A percentile compares a stretch with the other conserved stretches of the same genome.
These are phyloP conservation scores for Triadica sebifera DNA, from an alignment of 345 rosid genomes.

Conservation along the genomic window DNA sequence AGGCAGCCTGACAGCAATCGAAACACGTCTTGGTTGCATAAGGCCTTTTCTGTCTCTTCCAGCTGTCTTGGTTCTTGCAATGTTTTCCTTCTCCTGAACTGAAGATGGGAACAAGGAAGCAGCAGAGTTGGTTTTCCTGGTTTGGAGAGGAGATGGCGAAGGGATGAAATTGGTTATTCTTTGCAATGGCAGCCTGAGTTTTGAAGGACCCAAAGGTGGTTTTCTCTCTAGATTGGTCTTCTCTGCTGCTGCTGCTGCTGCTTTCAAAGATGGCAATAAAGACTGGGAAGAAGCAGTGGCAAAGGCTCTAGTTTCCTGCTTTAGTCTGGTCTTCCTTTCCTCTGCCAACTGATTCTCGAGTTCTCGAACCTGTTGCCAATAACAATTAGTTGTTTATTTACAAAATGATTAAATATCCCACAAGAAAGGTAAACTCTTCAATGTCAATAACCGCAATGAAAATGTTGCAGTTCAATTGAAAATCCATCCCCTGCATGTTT, in stretches of 20 bases:
- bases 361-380: slow-evolving; percentile 60
- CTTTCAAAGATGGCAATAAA: slow-evolving; percentile 35
- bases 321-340: slow-evolving; percentile 85
- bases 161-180: slow-evolving; percentile 74
- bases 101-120: slow-evolving; percentile 27
- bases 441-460: no score
- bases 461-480: not conserved
- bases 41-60: slow-evolving; percentile 34
- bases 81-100: slow-evolving; percentile 50
- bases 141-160: slow-evolving; percentile 48
- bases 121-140: slow-evolving; percentile 23
- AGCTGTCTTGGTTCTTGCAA: slow-evolving; percentile 22
- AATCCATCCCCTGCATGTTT: not conserved
- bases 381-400: not conserved
- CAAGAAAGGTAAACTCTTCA: no score
- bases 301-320: slow-evolving; percentile 69
- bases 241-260: slow-evolving; percentile 20
- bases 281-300: slow-evolving; percentile 48
- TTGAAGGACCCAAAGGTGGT: slow-evolving; percentile 79
- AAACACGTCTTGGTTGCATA: slow-evolving; percentile 65
- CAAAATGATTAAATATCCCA: not conserved
- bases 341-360: slow-evolving; percentile 76
- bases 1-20: slow-evolving; percentile 63
- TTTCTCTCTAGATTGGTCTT: slow-evolving; percentile 45
- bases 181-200: slow-evolving; percentile 64